Evolutionary conservation across 2,329 filamentous ascomycete species (phyloP).

Genomic region (Ustulina deusta): DNA sequence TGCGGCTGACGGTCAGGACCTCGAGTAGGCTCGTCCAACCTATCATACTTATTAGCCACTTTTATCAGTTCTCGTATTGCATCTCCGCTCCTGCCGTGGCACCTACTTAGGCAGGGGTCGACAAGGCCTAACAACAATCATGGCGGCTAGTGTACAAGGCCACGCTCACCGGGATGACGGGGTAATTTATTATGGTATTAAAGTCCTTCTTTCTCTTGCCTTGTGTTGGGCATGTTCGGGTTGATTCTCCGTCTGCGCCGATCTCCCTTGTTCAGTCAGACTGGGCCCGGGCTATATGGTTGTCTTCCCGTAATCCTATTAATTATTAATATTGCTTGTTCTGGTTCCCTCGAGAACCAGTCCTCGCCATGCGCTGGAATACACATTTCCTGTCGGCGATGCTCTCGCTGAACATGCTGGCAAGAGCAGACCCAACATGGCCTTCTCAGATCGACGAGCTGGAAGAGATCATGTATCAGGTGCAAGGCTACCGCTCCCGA

Average conservation of each 20-base stretch:
- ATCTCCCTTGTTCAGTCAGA: conserved; percentile 15
- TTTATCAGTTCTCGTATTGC: conserved; percentile 37
- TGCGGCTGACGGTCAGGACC: conserved; percentile 40
- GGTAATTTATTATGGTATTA: conserved; percentile 19
- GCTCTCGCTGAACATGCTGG: conserved; percentile 53
- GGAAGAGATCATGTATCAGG: conserved; percentile 73
- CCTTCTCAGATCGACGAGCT: conserved; percentile 70
- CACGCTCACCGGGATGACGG: conserved; percentile 12
- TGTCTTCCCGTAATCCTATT: conserved; percentile 22
- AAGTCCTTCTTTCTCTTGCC: conserved; percentile 15
- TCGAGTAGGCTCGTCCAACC: conserved; percentile 32
- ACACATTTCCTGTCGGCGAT: conserved; percentile 51
- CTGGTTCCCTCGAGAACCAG: conserved; percentile 9
- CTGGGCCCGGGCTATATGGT: conserved; percentile 18
- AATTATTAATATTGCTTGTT: conserved; percentile 30
- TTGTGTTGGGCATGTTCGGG: conserved; percentile 1
- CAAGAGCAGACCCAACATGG: conserved; percentile 68
- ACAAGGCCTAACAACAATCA: conserved; percentile 4
- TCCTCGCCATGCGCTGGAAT: conserved; percentile 49
- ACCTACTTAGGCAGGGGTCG: conserved; percentile 34
- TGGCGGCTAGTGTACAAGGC: neutral
- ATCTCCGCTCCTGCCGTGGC: conserved; percentile 24
- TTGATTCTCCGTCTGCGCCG: conserved; percentile 14
- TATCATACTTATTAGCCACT: conserved; percentile 28
- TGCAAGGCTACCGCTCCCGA: conserved; percentile 64